phyloP scores from a whole-genome alignment of 495 filamentous ascomycete species.

The Viridothelium virens region DNA sequence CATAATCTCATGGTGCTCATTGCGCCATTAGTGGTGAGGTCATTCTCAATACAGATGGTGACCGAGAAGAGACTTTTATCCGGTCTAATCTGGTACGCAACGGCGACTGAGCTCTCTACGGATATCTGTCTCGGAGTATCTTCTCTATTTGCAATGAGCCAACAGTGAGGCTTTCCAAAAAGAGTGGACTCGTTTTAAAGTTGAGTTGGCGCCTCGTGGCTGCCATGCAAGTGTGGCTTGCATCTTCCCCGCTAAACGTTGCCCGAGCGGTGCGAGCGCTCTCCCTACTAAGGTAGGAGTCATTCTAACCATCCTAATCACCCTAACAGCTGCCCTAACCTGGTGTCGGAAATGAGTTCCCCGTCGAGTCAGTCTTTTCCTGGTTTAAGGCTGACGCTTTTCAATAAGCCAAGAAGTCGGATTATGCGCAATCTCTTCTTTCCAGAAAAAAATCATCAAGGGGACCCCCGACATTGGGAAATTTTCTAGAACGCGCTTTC shows the following conservation, averaged over 20 bases:
- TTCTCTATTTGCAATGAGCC: too few relatives aligned
- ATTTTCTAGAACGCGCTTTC: neutral
- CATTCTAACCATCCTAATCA: too few relatives aligned
- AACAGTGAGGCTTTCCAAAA: too few relatives aligned
- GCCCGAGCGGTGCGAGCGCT: too few relatives aligned
- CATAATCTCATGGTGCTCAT: too few relatives aligned
- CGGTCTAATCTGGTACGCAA: too few relatives aligned
- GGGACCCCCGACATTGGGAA: neutral
- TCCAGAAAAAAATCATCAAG: neutral
- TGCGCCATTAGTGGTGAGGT: too few relatives aligned
- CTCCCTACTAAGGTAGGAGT: too few relatives aligned
- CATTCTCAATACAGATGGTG: too few relatives aligned
- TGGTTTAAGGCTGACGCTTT: conserved; percentile 10
- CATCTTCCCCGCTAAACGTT: neutral
- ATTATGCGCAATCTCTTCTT: neutral
- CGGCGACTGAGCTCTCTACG: too few relatives aligned
- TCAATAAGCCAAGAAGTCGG: neutral
- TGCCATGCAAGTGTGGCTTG: neutral
- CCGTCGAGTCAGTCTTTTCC: neutral
- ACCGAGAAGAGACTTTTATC: too few relatives aligned
- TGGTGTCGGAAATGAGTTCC: conserved; percentile 1
- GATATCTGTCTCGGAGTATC: too few relatives aligned
- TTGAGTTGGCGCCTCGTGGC: neutral
- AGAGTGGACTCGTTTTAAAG: neutral
- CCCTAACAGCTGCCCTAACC: neutral